phyloP scores from a whole-genome alignment of 106 monocot genomes.

The Ottelia alismoides region DNA sequence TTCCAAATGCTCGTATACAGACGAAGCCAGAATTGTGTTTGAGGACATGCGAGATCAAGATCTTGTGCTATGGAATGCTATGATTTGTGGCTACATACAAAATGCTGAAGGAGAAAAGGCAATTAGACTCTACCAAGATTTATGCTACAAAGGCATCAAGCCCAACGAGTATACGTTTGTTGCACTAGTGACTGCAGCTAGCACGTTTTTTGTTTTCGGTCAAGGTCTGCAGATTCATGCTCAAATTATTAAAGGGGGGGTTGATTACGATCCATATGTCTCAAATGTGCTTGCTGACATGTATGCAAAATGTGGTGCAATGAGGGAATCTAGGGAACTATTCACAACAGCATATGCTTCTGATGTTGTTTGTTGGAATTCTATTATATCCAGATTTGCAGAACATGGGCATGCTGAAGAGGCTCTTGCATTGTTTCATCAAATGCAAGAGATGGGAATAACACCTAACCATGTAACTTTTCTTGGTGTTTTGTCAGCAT shows the following conservation, averaged over 20 bases:
- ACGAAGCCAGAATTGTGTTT: conserved; percentile 57
- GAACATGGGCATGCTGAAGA: conserved; percentile 69
- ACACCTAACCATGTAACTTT: conserved; percentile 70
- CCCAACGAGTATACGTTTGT: conserved; percentile 55
- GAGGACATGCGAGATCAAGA: conserved; percentile 45
- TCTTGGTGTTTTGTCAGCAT: conserved; percentile 72
- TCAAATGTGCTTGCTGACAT: conserved; percentile 75
- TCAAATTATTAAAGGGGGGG: conserved; percentile 54
- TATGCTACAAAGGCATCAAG: conserved; percentile 16
- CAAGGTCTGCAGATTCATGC: no score
- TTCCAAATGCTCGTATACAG: conserved; percentile 44
- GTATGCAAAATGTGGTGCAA: conserved; percentile 87
- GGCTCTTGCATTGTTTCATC: conserved; percentile 38
- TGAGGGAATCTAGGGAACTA: conserved; percentile 44
- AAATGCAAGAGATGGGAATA: conserved; percentile 33
- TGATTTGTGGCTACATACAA: conserved; percentile 54
- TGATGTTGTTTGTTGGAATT: conserved; percentile 81
- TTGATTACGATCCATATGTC: conserved; percentile 45
- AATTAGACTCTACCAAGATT: conserved; percentile 33
- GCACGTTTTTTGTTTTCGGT: no score
- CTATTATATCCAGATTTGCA: conserved; percentile 78
- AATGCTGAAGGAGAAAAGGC: conserved; percentile 56
- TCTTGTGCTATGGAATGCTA: conserved; percentile 67
- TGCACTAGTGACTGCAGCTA: conserved; percentile 43
- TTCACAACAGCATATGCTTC: conserved; percentile 23